Conservation (phyloP, 1,284 basidiomycete genomes). For the Cystobasidium pallidum region DNA sequence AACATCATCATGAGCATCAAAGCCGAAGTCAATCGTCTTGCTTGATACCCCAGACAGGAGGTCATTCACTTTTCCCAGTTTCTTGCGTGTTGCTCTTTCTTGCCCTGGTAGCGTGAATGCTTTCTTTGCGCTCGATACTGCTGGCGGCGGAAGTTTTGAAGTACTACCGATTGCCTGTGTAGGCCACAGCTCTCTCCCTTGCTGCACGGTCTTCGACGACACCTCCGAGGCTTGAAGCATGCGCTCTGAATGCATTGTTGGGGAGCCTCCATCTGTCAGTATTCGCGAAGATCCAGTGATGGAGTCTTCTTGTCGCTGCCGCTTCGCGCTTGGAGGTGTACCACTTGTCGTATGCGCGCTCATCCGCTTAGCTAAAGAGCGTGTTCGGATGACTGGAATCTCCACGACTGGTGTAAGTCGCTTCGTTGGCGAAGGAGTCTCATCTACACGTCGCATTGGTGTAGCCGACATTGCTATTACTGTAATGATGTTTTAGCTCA, state of each 20-base stretch:
- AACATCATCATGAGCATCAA: neutral
- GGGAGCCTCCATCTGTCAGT: neutral
- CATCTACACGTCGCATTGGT: neutral
- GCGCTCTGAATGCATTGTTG: neutral
- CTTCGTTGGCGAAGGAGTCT: neutral
- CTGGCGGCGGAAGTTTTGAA: slow-evolving; percentile 4
- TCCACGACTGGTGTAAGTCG: slow-evolving; percentile 14
- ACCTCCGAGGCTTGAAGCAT: neutral
- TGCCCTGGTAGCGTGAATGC: slow-evolving; percentile 35
- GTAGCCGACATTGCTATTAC: neutral
- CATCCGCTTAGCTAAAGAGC: slow-evolving; percentile 6
- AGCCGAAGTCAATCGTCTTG: slow-evolving; percentile 8
- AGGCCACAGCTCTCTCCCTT: neutral
- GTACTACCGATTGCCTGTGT: slow-evolving; percentile 6
- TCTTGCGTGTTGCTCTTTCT: slow-evolving; percentile 11
- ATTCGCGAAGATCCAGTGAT: neutral
- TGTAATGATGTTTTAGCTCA: neutral
- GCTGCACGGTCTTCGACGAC: neutral
- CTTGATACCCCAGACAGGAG: slow-evolving; percentile 7
- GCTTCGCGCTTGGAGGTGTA: slow-evolving; percentile 6
- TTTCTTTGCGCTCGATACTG: slow-evolving; percentile 20
- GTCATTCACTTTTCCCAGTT: slow-evolving; percentile 13
- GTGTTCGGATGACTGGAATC: neutral
- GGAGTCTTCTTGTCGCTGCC: slow-evolving; percentile 6
- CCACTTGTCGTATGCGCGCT: slow-evolving; percentile 1